Evolutionary conservation across 306 rosid genomes (phyloP).

Genomic region (Quercus engelmannii): DNA sequence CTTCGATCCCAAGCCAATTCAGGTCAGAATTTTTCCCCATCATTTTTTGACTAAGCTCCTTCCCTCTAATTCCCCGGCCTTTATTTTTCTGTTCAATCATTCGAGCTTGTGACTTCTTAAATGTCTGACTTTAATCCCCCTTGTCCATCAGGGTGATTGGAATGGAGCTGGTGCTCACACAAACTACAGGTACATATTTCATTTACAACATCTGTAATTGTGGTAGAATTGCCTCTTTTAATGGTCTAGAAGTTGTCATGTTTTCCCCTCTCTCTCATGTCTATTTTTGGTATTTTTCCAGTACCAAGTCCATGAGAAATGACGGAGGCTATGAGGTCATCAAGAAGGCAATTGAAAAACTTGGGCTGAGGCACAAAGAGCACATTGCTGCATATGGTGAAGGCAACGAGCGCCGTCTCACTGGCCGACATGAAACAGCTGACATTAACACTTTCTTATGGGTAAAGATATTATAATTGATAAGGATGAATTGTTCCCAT

Average conservation of each 20-base stretch:
- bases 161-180: conserved; percentile 99
- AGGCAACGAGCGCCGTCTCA: conserved; percentile 92
- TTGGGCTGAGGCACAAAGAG: conserved; percentile 67
- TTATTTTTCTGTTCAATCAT: not conserved
- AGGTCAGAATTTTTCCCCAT: conserved; percentile 30
- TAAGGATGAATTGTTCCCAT: not conserved
- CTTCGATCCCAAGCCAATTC: conserved; percentile 91
- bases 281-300: conserved; percentile 21
- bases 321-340: conserved; percentile 82
- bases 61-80: not conserved
- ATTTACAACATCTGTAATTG: not conserved
- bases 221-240: not conserved
- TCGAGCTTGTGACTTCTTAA: not conserved
- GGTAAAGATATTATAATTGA: conserved; percentile 39
- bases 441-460: conserved; percentile 82
- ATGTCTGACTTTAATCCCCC: not conserved
- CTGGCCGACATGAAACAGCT: conserved; percentile 87
- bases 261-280: not conserved
- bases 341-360: conserved; percentile 74
- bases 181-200: conserved; percentile 62
- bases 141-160: conserved; percentile 73
- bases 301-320: conserved; percentile 79
- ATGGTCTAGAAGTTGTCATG: not conserved
- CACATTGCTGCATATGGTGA: conserved; percentile 95
- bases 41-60: not conserved